Conservation (phyloP, 768 basidiomycete species). For the Pholiota molesta region DNA sequence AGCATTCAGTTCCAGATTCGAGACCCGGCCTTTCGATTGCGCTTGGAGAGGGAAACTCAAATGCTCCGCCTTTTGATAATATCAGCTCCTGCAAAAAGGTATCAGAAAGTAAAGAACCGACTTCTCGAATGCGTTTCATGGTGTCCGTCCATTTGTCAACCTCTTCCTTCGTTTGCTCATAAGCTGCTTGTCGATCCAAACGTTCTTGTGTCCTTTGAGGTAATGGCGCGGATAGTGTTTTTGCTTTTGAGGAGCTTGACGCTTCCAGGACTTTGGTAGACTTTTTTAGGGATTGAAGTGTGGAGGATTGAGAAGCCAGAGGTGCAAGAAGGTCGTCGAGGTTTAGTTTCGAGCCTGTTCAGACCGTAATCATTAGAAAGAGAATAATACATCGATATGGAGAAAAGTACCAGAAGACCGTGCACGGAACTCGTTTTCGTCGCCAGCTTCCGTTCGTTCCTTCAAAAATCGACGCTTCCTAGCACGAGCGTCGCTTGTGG, state of each 20-base stretch:
- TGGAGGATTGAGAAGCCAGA: slow-evolving; percentile 63
- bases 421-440: slow-evolving; percentile 80
- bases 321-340: slow-evolving; percentile 80
- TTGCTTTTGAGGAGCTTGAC: slow-evolving; percentile 51
- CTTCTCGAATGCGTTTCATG: slow-evolving; percentile 91
- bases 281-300: slow-evolving; percentile 68
- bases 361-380: slow-evolving; percentile 6
- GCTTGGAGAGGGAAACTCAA: slow-evolving; percentile 85
- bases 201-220: slow-evolving; percentile 88
- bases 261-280: slow-evolving; percentile 65
- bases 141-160: slow-evolving; percentile 93
- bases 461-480: slow-evolving; percentile 64
- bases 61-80: slow-evolving; percentile 68
- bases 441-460: slow-evolving; percentile 78
- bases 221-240: slow-evolving; percentile 80
- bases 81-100: background rate
- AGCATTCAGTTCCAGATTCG: slow-evolving; percentile 75
- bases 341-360: slow-evolving; percentile 58
- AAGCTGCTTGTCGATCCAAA: slow-evolving; percentile 91
- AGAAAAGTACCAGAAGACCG: slow-evolving; percentile 45
- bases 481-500: slow-evolving; percentile 29
- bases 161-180: slow-evolving; percentile 90
- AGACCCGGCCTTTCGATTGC: slow-evolving; percentile 53
- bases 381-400: background rate
- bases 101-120: slow-evolving; percentile 36